Base-by-base conservation (phyloP, 495 filamentous ascomycete species). In the Xylaria sp. region DNA sequence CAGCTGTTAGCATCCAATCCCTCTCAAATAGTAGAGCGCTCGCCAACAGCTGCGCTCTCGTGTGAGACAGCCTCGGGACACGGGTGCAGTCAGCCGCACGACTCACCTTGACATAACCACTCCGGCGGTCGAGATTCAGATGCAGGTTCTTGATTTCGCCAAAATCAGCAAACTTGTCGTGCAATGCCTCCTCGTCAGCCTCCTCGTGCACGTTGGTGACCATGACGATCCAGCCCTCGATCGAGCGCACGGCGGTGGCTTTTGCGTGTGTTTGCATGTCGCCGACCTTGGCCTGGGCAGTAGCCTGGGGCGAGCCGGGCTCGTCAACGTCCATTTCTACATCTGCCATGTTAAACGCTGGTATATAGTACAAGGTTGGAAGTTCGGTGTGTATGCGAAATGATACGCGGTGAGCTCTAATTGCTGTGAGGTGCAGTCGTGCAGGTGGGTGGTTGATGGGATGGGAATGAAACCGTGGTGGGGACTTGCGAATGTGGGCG, bases 151-250 rank as follows among this genome's bases (percentile, higher is more conserved):
- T 97, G 78, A 99, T 97, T 82, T 97, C 94, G 71, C 97, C 97
- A 78, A 90, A 97, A 76, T 99, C 97, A 63, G 92, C 93, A 82
- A 99, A 99, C 74, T 93, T 86, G 78, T 99, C 97, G 66, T 92
- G 94, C 37, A 99, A 82, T 72, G 97, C 94, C 82, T 99, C 97
- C 83, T 99, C 97, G 76, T 90, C 93, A 21, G 97, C 93, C 82
- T 99, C 97, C 79, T 98, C 97, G 81, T 99, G 96, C 50, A 98
- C 93, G 80, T 98, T 98, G 24, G 95, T 97, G 71, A 91, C 94
- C 69, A 98, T 91, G 73, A 99, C 87, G 82, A 99, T 98, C 97
- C 97, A 99, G 73, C 97, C 97, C 80, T 99, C 97, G 79, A 99
- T 98, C 72, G 93, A 97, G 80, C 97, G 93, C 64, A 99, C 97